phyloP scores from a whole-genome alignment of 2,329 filamentous ascomycete genomes.

The Trichoderma sp. region DNA sequence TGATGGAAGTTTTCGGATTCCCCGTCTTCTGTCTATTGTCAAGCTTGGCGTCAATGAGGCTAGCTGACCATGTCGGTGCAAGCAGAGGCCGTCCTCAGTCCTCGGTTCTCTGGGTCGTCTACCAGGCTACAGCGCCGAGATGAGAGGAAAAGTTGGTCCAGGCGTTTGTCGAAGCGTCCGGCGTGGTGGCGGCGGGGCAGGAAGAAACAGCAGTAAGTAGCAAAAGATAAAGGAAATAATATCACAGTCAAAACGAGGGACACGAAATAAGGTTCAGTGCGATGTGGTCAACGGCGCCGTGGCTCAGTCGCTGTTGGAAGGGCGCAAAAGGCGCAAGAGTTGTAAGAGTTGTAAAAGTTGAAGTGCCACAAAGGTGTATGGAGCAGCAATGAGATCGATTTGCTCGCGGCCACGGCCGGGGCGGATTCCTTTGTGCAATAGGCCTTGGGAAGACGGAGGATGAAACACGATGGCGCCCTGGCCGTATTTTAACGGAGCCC shows the following conservation, averaged over 20 bases:
- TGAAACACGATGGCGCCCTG: slow-evolving; percentile 22
- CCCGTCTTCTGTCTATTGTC: background rate
- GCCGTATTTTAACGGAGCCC: slow-evolving; percentile 16
- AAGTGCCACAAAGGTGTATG: slow-evolving; percentile 3
- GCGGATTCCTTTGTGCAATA: slow-evolving; percentile 15
- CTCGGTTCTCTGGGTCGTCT: slow-evolving; percentile 1
- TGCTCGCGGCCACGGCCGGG: slow-evolving; percentile 16
- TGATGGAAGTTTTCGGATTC: background rate
- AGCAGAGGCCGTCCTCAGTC: slow-evolving; percentile 12
- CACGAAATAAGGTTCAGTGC: slow-evolving; percentile 15
- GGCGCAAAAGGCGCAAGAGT: too few species aligned
- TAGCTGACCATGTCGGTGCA: background rate
- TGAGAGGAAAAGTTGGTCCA: slow-evolving; percentile 3
- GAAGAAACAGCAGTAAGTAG: background rate
- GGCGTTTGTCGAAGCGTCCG: slow-evolving; percentile 13
- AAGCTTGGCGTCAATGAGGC: background rate
- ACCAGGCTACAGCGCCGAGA: slow-evolving; percentile 9
- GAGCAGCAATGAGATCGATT: slow-evolving; percentile 16
- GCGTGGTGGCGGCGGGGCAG: background rate
- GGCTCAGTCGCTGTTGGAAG: slow-evolving; percentile 7
- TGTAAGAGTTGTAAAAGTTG: slow-evolving; percentile 8
- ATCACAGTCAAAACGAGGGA: slow-evolving; percentile 11
- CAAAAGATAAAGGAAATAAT: slow-evolving; percentile 15
- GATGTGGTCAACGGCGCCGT: slow-evolving; percentile 10
- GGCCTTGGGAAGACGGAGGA: slow-evolving; percentile 24